Evolutionary conservation across 345 rosid genomes (phyloP), one percentile per base, ranked within the genome.

Genomic region (Boechera retrofracta): DNA sequence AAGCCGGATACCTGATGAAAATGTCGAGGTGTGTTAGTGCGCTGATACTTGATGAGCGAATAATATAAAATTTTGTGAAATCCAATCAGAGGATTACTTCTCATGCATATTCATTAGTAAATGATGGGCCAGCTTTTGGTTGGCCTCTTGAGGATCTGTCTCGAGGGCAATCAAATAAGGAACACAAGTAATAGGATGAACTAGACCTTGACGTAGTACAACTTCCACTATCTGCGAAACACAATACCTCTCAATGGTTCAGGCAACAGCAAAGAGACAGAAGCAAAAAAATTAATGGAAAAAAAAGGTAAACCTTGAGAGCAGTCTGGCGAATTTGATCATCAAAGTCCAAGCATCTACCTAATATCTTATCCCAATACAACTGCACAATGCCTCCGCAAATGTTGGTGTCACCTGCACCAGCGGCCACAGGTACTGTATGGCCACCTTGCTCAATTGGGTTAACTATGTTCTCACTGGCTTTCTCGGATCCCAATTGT

Each of bases 361-460:
- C 92, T 79, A 95, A 78, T 80, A 95, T 88, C 58, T 80, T 91
- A 78, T 93, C 93, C 97, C 98, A 95, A 70, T 88, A 95, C 76
- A 95, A 86, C 84, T 95, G 99, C 70, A 95, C 87, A 73, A 93
- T 91, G 78, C 99, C 98, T n/a, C 99, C 99, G 75, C 99, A 96
- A 53, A 93, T 89, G 86, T 96, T 96, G 48, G 97, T 87, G 80
- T 96, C 99, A 41, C 98, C 98, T 32, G 99, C 99, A 84, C 99
- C 99, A 13, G 99, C 99, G 61, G 99, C 99, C 81, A 93, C 99
- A 49, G 98, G 97, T 57, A 95, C 97, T 59, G 85, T 81, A 39
- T 83, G 49, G 67, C 86, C 89, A 72, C 79, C 85, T 79, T 88
- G 91, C 73, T 70, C 85, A 31, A 86, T 66, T 78, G 75, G 53